Conservation (phyloP, 495 filamentous ascomycete species). For the Penicillium malachiteum region DNA sequence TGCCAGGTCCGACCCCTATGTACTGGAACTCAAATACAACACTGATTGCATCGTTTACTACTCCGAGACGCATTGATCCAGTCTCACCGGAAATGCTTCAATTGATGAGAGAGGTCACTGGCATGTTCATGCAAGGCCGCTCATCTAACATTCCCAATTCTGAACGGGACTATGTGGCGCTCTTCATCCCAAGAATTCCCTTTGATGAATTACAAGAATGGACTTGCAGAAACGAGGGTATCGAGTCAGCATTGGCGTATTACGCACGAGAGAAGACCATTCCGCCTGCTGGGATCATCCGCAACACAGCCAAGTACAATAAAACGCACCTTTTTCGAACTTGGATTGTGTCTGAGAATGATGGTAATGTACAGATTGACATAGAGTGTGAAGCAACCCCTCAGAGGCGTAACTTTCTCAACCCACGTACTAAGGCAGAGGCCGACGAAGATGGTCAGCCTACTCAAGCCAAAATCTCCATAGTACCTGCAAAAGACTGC, state of each 20-base stretch:
- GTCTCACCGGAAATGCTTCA: constrained; percentile 12
- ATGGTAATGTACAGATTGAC: constrained; percentile 11
- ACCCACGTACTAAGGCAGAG: constrained; percentile 15
- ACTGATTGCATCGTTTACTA: constrained; percentile 37
- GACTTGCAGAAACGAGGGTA: constrained; percentile 23
- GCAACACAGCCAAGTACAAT: constrained; percentile 27
- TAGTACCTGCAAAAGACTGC: constrained; percentile 24
- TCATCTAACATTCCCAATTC: constrained; percentile 33
- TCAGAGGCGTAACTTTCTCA: constrained; percentile 33
- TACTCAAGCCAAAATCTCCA: constrained; percentile 18
- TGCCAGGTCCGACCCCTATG: constrained; percentile 42
- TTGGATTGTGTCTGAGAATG: constrained; percentile 22
- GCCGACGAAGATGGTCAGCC: constrained; percentile 9
- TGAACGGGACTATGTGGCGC: constrained; percentile 42
- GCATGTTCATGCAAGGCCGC: constrained; percentile 51
- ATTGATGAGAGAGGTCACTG: constrained; percentile 42
- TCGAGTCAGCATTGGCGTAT: constrained; percentile 21
- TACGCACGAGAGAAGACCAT: constrained; percentile 10
- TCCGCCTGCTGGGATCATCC: constrained; percentile 29
- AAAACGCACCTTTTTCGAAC: constrained; percentile 30
- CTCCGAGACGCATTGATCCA: constrained; percentile 16
- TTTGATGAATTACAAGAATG: constrained; percentile 21
- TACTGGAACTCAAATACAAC: constrained; percentile 49
- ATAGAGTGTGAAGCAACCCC: constrained; percentile 32
- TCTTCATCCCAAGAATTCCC: constrained; percentile 33